These are phyloP conservation scores for Cryptomeria japonica DNA, from an alignment of 75 land plant genomes.

Conservation along the genomic window DNA sequence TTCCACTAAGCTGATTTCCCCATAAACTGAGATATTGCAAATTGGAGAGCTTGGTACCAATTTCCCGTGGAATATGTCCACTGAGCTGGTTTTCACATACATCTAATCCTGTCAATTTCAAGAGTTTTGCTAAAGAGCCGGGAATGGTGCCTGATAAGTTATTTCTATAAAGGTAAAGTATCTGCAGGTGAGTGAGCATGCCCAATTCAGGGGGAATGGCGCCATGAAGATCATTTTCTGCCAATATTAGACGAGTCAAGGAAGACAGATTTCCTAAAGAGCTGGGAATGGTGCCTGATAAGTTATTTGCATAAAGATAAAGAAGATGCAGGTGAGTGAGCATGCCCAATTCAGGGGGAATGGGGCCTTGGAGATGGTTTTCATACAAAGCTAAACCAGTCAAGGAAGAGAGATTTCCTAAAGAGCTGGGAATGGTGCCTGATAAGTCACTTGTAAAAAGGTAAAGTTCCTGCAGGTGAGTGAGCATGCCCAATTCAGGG, in stretches of 20 bases:
- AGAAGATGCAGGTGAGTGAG: slow-evolving; percentile 36
- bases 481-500: no score
- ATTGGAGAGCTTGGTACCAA: slow-evolving; percentile 32
- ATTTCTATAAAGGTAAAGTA: slow-evolving; percentile 37
- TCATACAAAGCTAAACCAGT: slow-evolving; percentile 37
- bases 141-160: slow-evolving; percentile 61
- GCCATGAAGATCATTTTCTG: slow-evolving; percentile 45
- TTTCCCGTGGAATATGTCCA: slow-evolving; percentile 46
- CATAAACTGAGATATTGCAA: slow-evolving; percentile 45
- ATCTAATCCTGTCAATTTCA: slow-evolving; percentile 25
- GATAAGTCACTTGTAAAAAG: no score
- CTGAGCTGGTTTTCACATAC: slow-evolving; percentile 39
- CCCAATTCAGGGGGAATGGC: slow-evolving; percentile 54
- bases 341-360: slow-evolving; percentile 50
- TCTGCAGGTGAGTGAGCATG: slow-evolving; percentile 26
- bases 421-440: not conserved
- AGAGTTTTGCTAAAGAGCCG: slow-evolving; percentile 28
- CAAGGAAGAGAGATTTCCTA: slow-evolving; percentile 38
- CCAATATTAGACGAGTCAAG: slow-evolving; percentile 30
- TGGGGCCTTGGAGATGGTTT: slow-evolving; percentile 42
- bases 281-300: slow-evolving; percentile 30
- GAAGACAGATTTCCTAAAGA: slow-evolving; percentile 35
- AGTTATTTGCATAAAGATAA: slow-evolving; percentile 33
- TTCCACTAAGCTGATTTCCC: slow-evolving; percentile 42
- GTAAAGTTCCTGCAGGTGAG: no score